phyloP scores from a whole-genome alignment of 1,284 basidiomycete genomes.

The Ceratobasidium sp. region DNA sequence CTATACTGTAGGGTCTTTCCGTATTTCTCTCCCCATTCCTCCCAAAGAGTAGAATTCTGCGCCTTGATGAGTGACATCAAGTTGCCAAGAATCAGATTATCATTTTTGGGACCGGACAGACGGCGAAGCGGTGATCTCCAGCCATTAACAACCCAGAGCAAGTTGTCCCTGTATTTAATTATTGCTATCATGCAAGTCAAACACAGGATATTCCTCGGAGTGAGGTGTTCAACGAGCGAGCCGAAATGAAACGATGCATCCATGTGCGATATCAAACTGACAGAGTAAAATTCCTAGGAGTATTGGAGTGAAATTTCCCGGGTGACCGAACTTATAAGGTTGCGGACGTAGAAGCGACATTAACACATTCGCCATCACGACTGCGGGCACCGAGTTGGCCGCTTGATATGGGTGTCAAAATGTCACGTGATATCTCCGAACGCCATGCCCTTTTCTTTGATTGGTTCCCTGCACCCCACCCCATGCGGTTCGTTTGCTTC shows the following conservation, averaged over 20 bases:
- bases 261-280: background rate
- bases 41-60: background rate
- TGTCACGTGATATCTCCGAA: background rate
- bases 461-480: too few relatives aligned
- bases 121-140: constrained; percentile 32
- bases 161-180: background rate
- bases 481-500: background rate
- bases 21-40: constrained; percentile 41
- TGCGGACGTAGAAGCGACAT: background rate
- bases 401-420: background rate
- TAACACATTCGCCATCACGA: background rate
- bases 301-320: background rate
- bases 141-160: background rate
- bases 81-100: constrained; percentile 36
- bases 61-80: constrained; percentile 4
- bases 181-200: background rate
- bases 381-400: background rate
- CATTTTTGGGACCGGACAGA: constrained; percentile 24
- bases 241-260: background rate
- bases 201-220: background rate
- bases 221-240: background rate
- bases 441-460: background rate
- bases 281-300: background rate
- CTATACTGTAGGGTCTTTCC: constrained; percentile 41
- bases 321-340: background rate